phyloP scores from a whole-genome alignment of 2,329 filamentous ascomycete genomes.

The Talaromyces sp. region DNA sequence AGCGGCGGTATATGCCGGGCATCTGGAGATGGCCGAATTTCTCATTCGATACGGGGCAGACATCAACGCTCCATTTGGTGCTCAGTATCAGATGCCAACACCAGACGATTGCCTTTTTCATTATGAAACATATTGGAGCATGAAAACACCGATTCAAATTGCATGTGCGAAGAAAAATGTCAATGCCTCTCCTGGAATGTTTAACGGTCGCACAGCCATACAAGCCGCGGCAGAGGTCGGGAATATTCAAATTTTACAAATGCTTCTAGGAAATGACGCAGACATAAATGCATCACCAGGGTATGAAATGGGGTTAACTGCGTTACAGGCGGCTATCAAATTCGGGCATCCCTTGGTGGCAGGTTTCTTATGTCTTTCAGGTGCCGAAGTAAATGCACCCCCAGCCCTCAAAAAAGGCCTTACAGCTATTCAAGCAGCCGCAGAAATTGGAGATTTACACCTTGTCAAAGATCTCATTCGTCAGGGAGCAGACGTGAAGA shows the following conservation, averaged over 20 bases:
- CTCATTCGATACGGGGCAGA: neutral
- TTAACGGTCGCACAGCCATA: neutral
- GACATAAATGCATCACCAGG: neutral
- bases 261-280: neutral
- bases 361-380: neutral
- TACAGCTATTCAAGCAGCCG: neutral
- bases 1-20: neutral
- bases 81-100: neutral
- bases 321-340: neutral
- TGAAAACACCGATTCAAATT: neutral
- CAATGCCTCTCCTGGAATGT: neutral
- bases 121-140: neutral
- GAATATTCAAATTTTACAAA: neutral
- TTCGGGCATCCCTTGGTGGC: neutral
- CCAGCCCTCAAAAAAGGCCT: neutral
- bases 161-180: neutral
- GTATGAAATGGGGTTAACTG: neutral
- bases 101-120: no score
- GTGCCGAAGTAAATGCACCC: neutral
- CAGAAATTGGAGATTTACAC: neutral
- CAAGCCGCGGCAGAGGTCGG: neutral
- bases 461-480: neutral
- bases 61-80: neutral
- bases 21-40: neutral
- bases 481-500: neutral